These are phyloP conservation scores for Penicillium sumatraense DNA, from an alignment of 2,329 filamentous ascomycete species.

Conservation along the genomic window DNA sequence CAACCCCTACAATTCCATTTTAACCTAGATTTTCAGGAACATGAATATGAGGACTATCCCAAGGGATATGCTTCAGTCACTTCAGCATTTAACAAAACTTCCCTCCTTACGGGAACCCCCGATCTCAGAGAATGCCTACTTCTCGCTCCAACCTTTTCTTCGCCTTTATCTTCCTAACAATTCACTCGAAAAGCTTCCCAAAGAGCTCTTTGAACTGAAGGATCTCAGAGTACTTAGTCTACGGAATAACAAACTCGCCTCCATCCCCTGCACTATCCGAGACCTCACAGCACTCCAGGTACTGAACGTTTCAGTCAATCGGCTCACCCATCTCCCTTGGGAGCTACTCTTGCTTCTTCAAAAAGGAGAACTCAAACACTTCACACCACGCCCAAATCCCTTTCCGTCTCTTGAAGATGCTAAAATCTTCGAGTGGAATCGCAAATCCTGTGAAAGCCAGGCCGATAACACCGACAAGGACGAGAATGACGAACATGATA, in stretches of 20 bases:
- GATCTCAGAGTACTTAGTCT: conserved; percentile 50
- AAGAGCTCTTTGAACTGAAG: conserved; percentile 48
- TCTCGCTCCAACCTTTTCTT: conserved; percentile 46
- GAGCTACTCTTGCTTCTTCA: conserved; percentile 48
- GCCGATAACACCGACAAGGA: neutral
- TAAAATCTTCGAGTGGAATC: conserved; percentile 39
- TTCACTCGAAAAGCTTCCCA: conserved; percentile 39
- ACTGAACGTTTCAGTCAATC: conserved; percentile 52
- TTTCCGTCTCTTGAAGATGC: conserved; percentile 38
- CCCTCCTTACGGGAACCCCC: conserved; percentile 39
- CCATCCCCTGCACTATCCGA: conserved; percentile 47
- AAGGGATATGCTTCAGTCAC: conserved; percentile 37
- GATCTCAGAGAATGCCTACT: conserved; percentile 42
- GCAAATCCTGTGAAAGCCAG: conserved; percentile 3
- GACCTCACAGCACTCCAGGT: conserved; percentile 48
- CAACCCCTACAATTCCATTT: neutral
- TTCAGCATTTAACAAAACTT: conserved; percentile 47
- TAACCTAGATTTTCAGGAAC: conserved; percentile 29
- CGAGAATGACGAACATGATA: neutral
- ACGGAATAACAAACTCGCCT: conserved; percentile 50
- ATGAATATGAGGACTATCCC: conserved; percentile 38
- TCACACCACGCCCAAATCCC: conserved; percentile 47
- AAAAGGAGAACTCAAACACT: conserved; percentile 42
- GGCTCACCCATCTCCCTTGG: conserved; percentile 48
- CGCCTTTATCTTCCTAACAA: conserved; percentile 51